Evolutionary conservation across 2,329 filamentous ascomycete genomes (phyloP).

Genomic region (Ophioceras dolichostomum): DNA sequence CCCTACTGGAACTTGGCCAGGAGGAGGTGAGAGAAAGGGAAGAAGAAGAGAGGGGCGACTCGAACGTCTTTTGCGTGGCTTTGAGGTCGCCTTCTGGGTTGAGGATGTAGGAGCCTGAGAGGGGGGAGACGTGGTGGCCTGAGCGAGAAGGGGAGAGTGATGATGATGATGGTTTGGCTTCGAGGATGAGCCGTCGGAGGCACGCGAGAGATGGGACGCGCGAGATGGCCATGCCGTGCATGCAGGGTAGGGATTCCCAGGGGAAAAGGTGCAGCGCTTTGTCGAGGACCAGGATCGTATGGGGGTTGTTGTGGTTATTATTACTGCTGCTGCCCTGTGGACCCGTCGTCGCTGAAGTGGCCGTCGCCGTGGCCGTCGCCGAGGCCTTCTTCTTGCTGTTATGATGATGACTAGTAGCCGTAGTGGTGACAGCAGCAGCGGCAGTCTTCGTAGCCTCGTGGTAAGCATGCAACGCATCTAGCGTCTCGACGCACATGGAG

Average conservation of each 20-base stretch:
- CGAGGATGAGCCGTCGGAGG: constrained; percentile 61
- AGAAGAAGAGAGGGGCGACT: constrained; percentile 43
- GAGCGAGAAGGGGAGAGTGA: not conserved
- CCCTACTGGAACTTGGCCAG: constrained; percentile 45
- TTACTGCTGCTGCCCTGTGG: too few relatives aligned
- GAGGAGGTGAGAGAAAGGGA: not conserved
- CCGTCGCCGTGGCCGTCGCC: not conserved
- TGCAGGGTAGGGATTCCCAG: constrained; percentile 89
- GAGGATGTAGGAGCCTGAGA: constrained; percentile 64
- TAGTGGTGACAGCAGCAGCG: too few relatives aligned
- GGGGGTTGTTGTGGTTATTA: constrained; percentile 28
- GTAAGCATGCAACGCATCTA: constrained; percentile 73
- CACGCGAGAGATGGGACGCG: constrained; percentile 79
- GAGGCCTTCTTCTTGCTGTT: constrained; percentile 6
- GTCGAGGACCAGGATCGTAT: constrained; percentile 84
- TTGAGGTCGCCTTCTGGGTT: constrained; percentile 80
- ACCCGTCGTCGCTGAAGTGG: not conserved
- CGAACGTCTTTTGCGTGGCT: constrained; percentile 67
- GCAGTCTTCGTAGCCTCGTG: constrained; percentile 43
- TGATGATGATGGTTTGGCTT: constrained; percentile 9
- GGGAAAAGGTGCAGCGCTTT: constrained; percentile 85
- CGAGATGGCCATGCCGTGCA: constrained; percentile 68
- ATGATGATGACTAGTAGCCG: too few relatives aligned
- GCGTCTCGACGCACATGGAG: constrained; percentile 73
- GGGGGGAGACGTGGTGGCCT: constrained; percentile 31